phyloP scores from a whole-genome alignment of 345 rosid species.

The Reutealis trisperma region DNA sequence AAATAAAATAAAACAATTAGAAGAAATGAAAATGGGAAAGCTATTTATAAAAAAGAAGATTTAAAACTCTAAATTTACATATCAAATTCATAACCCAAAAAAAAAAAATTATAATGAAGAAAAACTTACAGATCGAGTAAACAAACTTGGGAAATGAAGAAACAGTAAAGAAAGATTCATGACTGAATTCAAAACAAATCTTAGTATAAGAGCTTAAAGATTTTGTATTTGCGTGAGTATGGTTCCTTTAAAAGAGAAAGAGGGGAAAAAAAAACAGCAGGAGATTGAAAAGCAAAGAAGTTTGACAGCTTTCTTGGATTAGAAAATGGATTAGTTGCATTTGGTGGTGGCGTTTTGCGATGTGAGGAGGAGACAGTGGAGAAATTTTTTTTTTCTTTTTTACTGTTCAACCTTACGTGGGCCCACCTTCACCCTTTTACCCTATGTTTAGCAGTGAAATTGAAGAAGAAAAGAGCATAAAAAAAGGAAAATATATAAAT shows the following conservation, averaged over 20 bases:
- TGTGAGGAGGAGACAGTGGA: background rate
- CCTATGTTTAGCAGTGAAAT: too few species aligned
- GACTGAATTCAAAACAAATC: background rate
- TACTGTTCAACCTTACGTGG: too few species aligned
- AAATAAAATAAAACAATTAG: background rate
- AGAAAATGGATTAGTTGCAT: background rate
- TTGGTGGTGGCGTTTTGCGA: slow-evolving; percentile 16
- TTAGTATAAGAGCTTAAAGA: background rate
- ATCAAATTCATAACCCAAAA: slow-evolving; percentile 1
- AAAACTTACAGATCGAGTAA: slow-evolving; percentile 28
- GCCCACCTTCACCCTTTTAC: too few species aligned
- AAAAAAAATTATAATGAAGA: background rate
- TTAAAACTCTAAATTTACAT: background rate
- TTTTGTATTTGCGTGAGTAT: background rate
- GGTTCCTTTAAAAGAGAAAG: background rate
- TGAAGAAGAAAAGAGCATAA: too few species aligned
- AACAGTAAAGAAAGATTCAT: slow-evolving; percentile 17
- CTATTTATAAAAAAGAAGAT: background rate
- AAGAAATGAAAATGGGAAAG: background rate
- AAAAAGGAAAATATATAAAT: too few species aligned
- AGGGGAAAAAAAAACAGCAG: background rate
- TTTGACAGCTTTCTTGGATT: background rate
- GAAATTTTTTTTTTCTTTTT: too few species aligned
- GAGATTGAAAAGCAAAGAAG: background rate
- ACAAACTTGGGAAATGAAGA: background rate